phyloP scores from a whole-genome alignment of 768 basidiomycete species.

The Cyathus striatus region DNA sequence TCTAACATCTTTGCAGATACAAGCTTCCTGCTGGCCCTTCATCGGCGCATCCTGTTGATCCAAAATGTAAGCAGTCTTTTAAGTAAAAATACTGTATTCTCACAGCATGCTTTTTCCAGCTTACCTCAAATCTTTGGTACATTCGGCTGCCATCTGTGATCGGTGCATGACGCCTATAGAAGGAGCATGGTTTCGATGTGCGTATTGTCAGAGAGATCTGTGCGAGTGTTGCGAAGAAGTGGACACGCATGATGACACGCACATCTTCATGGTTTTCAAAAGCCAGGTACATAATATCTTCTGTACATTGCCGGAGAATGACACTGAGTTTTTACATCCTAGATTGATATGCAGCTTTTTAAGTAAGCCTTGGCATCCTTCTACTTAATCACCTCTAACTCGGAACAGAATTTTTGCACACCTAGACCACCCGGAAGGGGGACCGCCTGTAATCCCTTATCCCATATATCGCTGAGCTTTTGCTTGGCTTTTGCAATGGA shows the following conservation, averaged over 20 bases:
- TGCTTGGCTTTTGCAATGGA: conserved; percentile 1
- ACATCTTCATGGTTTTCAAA: conserved; percentile 88
- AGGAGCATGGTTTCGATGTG: conserved; percentile 92
- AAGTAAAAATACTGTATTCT: not conserved
- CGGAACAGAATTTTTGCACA: conserved; percentile 43
- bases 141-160: conserved; percentile 76
- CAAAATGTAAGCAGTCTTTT: conserved; percentile 40
- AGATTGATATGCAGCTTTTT: conserved; percentile 75
- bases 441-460: conserved; percentile 57
- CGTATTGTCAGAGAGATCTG: conserved; percentile 82
- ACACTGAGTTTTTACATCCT: not conserved
- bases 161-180: conserved; percentile 75
- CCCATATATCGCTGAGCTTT: conserved; percentile 46
- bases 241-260: conserved; percentile 78
- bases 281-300: conserved; percentile 67
- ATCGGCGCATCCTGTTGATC: conserved; percentile 33
- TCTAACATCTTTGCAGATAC: conserved; percentile 41
- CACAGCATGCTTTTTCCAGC: conserved; percentile 34
- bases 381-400: conserved; percentile 3
- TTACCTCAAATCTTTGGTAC: conserved; percentile 57
- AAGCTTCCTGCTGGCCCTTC: conserved; percentile 55
- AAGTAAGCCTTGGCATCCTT: conserved; percentile 37
- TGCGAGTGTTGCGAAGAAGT: conserved; percentile 78
- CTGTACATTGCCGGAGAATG: conserved; percentile 11
- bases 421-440: conserved; percentile 47